phyloP scores from a whole-genome alignment of 495 filamentous ascomycete genomes.

The Neurospora terricola region DNA sequence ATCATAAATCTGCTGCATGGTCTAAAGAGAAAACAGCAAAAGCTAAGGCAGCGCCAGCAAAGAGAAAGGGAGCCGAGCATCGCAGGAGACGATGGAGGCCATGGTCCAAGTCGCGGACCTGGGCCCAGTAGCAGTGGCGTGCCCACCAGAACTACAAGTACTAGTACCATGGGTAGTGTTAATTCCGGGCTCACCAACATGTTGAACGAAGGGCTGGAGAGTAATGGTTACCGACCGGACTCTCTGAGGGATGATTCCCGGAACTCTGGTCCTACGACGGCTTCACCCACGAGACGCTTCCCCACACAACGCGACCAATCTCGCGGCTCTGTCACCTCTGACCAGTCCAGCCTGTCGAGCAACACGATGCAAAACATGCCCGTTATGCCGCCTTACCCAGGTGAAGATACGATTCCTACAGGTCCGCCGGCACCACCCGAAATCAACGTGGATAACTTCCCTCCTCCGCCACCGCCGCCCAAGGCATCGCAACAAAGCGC shows the following conservation, averaged over 20 bases:
- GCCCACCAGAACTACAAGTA: constrained; percentile 51
- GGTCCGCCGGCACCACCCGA: constrained; percentile 28
- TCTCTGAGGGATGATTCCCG: constrained; percentile 17
- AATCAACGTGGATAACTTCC: constrained; percentile 43
- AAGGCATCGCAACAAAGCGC: constrained; percentile 83
- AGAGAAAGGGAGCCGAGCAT: constrained; percentile 51
- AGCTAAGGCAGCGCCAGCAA: constrained; percentile 68
- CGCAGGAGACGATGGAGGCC: constrained; percentile 19
- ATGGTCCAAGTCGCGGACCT: constrained; percentile 1
- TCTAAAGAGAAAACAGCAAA: constrained; percentile 90
- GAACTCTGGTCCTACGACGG: constrained; percentile 12
- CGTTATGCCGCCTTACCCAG: constrained; percentile 53
- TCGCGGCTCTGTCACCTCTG: constrained; percentile 31
- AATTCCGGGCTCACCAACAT: constrained; percentile 54
- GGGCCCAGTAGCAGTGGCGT: constrained; percentile 3
- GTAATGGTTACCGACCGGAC: constrained; percentile 29
- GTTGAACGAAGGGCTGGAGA: constrained; percentile 49
- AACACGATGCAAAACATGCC: constrained; percentile 58
- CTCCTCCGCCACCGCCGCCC: constrained; percentile 63
- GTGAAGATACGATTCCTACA: constrained; percentile 40
- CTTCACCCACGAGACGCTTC: constrained; percentile 33
- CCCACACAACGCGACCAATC: constrained; percentile 36
- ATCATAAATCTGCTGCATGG: constrained; percentile 96
- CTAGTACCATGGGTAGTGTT: constrained; percentile 52
- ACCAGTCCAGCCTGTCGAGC: constrained; percentile 55